Evolutionary conservation across 2,329 filamentous ascomycete genomes (phyloP), one percentile per base, ranked within the genome.

Genomic region (Elsinoe australis): DNA sequence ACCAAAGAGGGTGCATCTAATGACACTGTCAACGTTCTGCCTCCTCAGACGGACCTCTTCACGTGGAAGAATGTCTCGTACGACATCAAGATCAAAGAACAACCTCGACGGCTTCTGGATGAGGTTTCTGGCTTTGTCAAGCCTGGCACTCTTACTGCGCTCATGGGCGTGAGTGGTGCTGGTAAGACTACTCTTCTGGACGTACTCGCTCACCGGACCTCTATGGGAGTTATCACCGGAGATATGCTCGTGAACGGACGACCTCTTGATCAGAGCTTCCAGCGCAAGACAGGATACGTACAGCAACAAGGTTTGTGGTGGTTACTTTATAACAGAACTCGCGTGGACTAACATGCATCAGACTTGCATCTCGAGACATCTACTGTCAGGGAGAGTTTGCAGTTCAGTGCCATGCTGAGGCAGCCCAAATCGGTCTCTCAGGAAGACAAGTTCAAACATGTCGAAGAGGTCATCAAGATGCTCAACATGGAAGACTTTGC

Each of bases 401-500:
- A 66, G 0, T 79, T 79, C 62, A 75, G 71, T 26, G 76, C 76
- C n/a, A 63, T 75, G 59, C 68, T 80, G 2, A 70, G 76, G 6
- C 79, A 82, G 52, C 77, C 78, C 0, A 66, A 68, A 41, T 61
- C 64, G 0, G 72, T 79, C 6, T 71, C 70, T 58, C 73, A 68
- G 35, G 48, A 72, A 32, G 79, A 82, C 56, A 83, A 82, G 61
- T 71, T 73, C 52, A 72, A 71, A 1, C 83, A 83, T 53, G 79
- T 83, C 2, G 79, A 83, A 53, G 76, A 81, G 54, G 75, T 84
- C 36, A 74, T 83, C 15, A 71, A 72, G n/a, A 65, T 83, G 0
- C 65, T 83, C 9, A 79, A 83, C 52, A 76, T 83, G 71, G 78
- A 82, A 53, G 75, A 78, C 41, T 75, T 82, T 52, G 79, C 78